phyloP scores from a whole-genome alignment of 306 rosid species.

The Pachyrhizus erosus region DNA sequence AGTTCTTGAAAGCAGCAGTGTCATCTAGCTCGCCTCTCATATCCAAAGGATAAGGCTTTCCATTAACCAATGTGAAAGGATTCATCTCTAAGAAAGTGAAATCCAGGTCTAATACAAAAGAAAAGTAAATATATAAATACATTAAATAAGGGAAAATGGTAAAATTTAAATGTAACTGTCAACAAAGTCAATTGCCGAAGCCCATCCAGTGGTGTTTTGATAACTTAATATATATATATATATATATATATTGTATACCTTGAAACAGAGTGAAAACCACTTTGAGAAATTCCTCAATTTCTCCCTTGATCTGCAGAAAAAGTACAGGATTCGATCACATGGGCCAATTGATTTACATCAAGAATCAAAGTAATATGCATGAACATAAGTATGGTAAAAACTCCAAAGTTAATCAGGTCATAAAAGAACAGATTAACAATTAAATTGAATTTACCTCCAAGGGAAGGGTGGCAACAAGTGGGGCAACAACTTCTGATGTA shows the following conservation, averaged over 20 bases:
- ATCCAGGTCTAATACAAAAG: slow-evolving; percentile 76
- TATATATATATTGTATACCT: slow-evolving; percentile 59
- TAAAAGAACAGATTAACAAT: slow-evolving; percentile 1
- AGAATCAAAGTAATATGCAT: slow-evolving; percentile 21
- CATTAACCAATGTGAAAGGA: slow-evolving; percentile 85
- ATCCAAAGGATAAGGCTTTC: slow-evolving; percentile 98
- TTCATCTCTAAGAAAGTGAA: slow-evolving; percentile 99
- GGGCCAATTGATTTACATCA: neutral
- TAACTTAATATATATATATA: slow-evolving; percentile 17
- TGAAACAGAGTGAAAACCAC: slow-evolving; percentile 75
- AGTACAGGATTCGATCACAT: slow-evolving; percentile 25
- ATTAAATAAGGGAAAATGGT: slow-evolving; percentile 4
- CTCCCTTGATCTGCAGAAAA: slow-evolving; percentile 71
- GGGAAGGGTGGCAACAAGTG: slow-evolving; percentile 94
- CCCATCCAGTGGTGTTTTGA: neutral
- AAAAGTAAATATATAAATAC: slow-evolving; percentile 32
- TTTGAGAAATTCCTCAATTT: slow-evolving; percentile 82
- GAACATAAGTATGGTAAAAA: slow-evolving; percentile 7
- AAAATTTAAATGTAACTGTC: neutral
- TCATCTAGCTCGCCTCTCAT: slow-evolving; percentile 99
- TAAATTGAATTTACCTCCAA: slow-evolving; percentile 69
- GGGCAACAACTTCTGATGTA: slow-evolving; percentile 78
- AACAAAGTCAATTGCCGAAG: slow-evolving; percentile 17
- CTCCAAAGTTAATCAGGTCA: slow-evolving; percentile 11
- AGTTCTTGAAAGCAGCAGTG: slow-evolving; percentile 96